phyloP scores from a whole-genome alignment of 805 yeast species.

The Kregervanrija pseudodelftensis region DNA sequence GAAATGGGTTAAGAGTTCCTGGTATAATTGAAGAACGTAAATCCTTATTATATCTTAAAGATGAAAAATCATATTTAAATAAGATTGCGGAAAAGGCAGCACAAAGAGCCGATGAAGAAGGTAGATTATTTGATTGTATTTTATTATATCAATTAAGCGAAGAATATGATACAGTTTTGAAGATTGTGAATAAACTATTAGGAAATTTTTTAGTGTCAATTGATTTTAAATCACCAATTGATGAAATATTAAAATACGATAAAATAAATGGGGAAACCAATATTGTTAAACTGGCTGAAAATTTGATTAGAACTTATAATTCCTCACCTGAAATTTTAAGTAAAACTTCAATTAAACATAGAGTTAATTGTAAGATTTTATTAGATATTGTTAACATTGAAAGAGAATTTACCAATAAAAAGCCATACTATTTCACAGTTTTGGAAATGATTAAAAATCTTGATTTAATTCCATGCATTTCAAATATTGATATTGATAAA shows the following conservation, averaged over 20 bases:
- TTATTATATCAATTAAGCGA: slow-evolving; percentile 81
- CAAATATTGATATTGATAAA: slow-evolving; percentile 41
- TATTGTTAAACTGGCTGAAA: slow-evolving; percentile 39
- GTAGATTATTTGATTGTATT: slow-evolving; percentile 78
- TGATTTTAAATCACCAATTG: slow-evolving; percentile 33
- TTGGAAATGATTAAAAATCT: slow-evolving; percentile 39
- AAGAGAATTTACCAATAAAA: slow-evolving; percentile 42
- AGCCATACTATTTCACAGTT: slow-evolving; percentile 43
- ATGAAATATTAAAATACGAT: slow-evolving; percentile 15
- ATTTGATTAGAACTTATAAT: slow-evolving; percentile 37
- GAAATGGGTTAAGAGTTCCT: slow-evolving; percentile 68
- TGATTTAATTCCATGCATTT: slow-evolving; percentile 57
- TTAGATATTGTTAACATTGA: slow-evolving; percentile 65
- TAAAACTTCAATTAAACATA: slow-evolving; percentile 46
- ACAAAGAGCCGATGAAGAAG: slow-evolving; percentile 82
- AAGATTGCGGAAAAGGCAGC: slow-evolving; percentile 83
- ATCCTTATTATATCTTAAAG: slow-evolving; percentile 49
- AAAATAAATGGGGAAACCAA: slow-evolving; percentile 36
- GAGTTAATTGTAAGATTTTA: slow-evolving; percentile 59
- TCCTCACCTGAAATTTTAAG: slow-evolving; percentile 54
- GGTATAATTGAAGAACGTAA: slow-evolving; percentile 81
- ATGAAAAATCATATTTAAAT: slow-evolving; percentile 53
- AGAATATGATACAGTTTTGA: slow-evolving; percentile 75
- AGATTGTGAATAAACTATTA: slow-evolving; percentile 63
- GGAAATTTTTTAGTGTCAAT: slow-evolving; percentile 71